Evolutionary conservation across 2,329 filamentous ascomycete genomes (phyloP).

Genomic region (Fusarium sp.): DNA sequence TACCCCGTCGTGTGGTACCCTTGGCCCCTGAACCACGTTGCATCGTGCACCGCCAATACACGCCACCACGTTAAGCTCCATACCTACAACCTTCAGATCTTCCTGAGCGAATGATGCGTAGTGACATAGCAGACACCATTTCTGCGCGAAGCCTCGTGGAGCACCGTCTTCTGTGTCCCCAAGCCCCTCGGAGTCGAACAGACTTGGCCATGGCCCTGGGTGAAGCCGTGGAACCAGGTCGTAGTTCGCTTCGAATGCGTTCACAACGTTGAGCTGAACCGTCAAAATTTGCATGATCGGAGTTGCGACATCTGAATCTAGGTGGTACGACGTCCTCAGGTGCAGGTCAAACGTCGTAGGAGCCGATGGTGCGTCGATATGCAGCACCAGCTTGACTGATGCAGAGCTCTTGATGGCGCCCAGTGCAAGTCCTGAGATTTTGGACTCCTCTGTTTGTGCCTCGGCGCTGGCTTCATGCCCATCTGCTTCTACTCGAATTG

Average conservation of each 20-base stretch:
- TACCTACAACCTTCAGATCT: slow-evolving; percentile 70
- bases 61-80: slow-evolving; percentile 70
- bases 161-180: slow-evolving; percentile 48
- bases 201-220: slow-evolving; percentile 82
- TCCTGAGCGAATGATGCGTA: slow-evolving; percentile 83
- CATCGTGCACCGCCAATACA: slow-evolving; percentile 73
- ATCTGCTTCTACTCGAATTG: slow-evolving; percentile 56
- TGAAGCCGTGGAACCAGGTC: slow-evolving; percentile 85
- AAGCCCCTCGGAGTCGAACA: slow-evolving; percentile 74
- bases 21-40: slow-evolving; percentile 54
- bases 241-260: slow-evolving; percentile 92
- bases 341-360: slow-evolving; percentile 73
- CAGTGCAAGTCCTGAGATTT: slow-evolving; percentile 55
- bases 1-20: slow-evolving; percentile 56
- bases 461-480: slow-evolving; percentile 51
- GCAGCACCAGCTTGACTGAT: slow-evolving; percentile 58
- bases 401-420: slow-evolving; percentile 61
- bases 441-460: slow-evolving; percentile 55
- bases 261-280: slow-evolving; percentile 77
- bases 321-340: slow-evolving; percentile 79
- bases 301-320: slow-evolving; percentile 82
- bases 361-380: slow-evolving; percentile 61
- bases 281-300: slow-evolving; percentile 79
- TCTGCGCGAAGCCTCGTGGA: slow-evolving; percentile 75
- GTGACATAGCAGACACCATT: slow-evolving; percentile 80